phyloP scores from a whole-genome alignment of 2,329 filamentous ascomycete species.

The Scolecobasidium constrictum region DNA sequence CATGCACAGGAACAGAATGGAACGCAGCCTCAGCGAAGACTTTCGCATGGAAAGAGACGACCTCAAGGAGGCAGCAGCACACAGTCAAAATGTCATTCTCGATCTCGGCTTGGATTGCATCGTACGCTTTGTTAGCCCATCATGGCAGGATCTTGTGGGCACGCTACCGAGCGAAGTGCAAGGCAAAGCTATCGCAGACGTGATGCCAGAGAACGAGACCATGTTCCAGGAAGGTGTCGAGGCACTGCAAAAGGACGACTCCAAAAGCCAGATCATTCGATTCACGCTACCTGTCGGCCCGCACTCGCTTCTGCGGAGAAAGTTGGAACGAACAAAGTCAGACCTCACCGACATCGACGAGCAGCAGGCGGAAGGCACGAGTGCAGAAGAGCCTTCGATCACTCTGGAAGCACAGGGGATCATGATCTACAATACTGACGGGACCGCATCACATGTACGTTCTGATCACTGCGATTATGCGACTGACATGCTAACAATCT shows the following conservation, averaged over 20 bases:
- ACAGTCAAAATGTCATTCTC: conserved; percentile 92
- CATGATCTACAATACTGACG: conserved; percentile 88
- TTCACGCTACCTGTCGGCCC: conserved; percentile 64
- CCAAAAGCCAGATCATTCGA: conserved; percentile 78
- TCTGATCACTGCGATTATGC: not conserved
- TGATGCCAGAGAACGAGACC: conserved; percentile 64
- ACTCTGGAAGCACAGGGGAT: conserved; percentile 94
- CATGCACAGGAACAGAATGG: conserved; percentile 30
- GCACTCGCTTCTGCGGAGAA: conserved; percentile 49
- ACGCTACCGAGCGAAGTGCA: conserved; percentile 62
- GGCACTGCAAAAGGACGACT: conserved; percentile 85
- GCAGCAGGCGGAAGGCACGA: conserved; percentile 21
- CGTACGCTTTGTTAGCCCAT: conserved; percentile 92
- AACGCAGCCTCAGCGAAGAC: conserved; percentile 66
- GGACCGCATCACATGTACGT: conserved; percentile 82
- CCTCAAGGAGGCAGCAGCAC: conserved; percentile 87
- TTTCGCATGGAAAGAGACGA: conserved; percentile 91
- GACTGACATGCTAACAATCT: not conserved
- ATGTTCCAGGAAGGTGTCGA: conserved; percentile 78
- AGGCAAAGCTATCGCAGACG: conserved; percentile 66
- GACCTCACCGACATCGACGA: not conserved
- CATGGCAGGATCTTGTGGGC: conserved; percentile 88
- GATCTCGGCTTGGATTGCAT: conserved; percentile 84
- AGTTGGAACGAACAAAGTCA: conserved; percentile 8
- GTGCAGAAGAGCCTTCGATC: conserved; percentile 39